Base-by-base conservation (phyloP, 1,284 basidiomycete species). In the Anthracocystis walkeri region DNA sequence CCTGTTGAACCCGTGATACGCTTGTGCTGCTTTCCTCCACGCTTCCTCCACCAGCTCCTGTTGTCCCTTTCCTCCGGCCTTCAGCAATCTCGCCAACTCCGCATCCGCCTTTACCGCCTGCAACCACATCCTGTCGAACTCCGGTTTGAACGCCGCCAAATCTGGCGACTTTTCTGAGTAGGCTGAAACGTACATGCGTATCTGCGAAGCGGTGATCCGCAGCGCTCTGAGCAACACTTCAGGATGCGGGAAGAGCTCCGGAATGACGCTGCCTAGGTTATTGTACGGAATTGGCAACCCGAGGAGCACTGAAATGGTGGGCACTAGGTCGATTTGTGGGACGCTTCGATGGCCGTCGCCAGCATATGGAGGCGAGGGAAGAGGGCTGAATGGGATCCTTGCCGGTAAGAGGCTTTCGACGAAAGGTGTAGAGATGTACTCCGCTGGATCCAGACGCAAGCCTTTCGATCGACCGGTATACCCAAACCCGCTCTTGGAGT, bases 231-330 rank as follows among this genome's bases (percentile, higher is more conserved):
- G 88, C 75, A 90, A 89, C 81, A 80, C 85, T 16, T 59, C 49
- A 6, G 61, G 60, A 23, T 44, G 51, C 40, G 77, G 58, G 85
- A 99, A 98, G 18, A 95, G 86, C 82, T 99, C 95, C 0, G 96
- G 96, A 25, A 99, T 93, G 63, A 97, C 87, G 2, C 89, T 90
- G 0, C 97, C 97, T 16, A 99, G 90, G 79, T 94, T 97, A 86
- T 96, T 97, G 87, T 92, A 98, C 0, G 97, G 97, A 52, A 99
- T 92, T 0, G 95, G 94, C 3, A 97, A 86, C 21, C 96, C 95
- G 12, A 99, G 90, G 8, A 97, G 89, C n/a, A 98, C 89, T 2
- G 94, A 91, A 31, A 99, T 85, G 0, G 94, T 92, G 0, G 96
- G 94, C 0, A 98, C 90, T 35, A 99, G 88, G 86, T 98, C 96